Base-by-base conservation (phyloP, 352 stramenopile genomes). In the Pythium biforme region DNA sequence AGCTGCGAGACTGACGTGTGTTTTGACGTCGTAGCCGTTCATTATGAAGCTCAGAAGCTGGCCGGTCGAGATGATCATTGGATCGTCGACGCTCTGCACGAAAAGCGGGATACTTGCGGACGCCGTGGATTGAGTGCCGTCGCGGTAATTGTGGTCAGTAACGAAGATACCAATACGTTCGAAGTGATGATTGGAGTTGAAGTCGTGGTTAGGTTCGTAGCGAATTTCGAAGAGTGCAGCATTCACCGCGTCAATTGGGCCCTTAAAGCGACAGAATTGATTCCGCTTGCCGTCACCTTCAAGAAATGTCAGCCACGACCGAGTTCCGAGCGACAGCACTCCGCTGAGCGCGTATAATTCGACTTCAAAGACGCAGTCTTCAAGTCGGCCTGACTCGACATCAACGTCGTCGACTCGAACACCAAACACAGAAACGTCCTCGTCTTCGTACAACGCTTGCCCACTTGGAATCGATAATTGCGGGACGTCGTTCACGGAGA, bases 171-270 rank as follows among this genome's bases (percentile, higher is more conserved):
- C 73, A 6, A 95, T 69, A 19, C 64, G 61, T 47, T 95, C 86
- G 4, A 45, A 19, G 37, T 95, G 83, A 14, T 87, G 81, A 1
- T 70, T 66, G 0, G 76, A 84, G 45, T 92, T 95, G 59, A 89
- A 95, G 23, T 95, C 70, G 49, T 70, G 72, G 47, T 94, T 76
- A 4, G 86, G 82, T 41, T 55, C 64, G 59, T 95, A 95, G 20
- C 68, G 74, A 34, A 95, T 74, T 49, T 92, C 75, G n/a, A 90
- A 89, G 0, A 95, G 54, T 23, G 86, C 86, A 1, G 61, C 41
- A 56, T 92, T 94, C 19, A 93, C 70, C 23, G 77, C 64, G 11
- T 73, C 59, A 29, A 95, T 43, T 23, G 70, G 49, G 15, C 86
- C 84, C 17, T 66, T 62, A 45, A 94, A 89, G 0, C 70, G 74